Percentiles rank a stretch among this genome's conserved stretches.
Evolutionary conservation across 2,329 filamentous ascomycete species (phyloP).

Genomic region (Polytolypa hystricis): DNA sequence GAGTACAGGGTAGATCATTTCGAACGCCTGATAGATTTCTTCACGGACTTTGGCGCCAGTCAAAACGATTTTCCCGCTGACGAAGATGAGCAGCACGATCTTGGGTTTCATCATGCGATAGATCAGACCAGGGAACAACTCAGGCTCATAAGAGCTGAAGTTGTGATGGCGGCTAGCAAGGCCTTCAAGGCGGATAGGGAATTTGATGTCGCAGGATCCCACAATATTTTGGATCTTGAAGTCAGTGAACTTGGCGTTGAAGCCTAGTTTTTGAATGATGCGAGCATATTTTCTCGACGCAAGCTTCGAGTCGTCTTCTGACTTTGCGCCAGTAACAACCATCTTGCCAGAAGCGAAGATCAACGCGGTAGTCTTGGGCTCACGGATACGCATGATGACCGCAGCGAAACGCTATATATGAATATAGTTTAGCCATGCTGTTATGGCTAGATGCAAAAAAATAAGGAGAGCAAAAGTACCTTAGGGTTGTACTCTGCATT

Average conservation of each 20-base stretch:
- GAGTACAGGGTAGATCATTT: conserved; percentile 93
- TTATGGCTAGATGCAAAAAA: conserved; percentile 20
- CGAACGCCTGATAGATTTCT: conserved; percentile 94
- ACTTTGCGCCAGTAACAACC: conserved; percentile 97
- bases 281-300: conserved; percentile 95
- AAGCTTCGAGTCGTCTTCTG: conserved; percentile 94
- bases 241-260: conserved; percentile 98
- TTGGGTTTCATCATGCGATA: conserved; percentile 99
- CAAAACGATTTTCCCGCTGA: conserved; percentile 94
- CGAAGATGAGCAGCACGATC: conserved; percentile 95
- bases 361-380: conserved; percentile 94
- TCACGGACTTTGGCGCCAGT: conserved; percentile 96
- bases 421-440: conserved; percentile 35
- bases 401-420: conserved; percentile 80
- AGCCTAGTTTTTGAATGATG: conserved; percentile 98
- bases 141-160: conserved; percentile 97
- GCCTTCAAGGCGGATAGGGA: conserved; percentile 93
- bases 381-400: conserved; percentile 98
- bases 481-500: conserved; percentile 99
- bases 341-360: conserved; percentile 99
- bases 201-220: conserved; percentile 97
- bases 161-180: conserved; percentile 95
- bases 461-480: conserved; percentile 45
- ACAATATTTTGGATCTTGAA: conserved; percentile 99
- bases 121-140: conserved; percentile 96